Base-by-base conservation (phyloP, 257 asterid species). In the Solanum raphanifolium region DNA sequence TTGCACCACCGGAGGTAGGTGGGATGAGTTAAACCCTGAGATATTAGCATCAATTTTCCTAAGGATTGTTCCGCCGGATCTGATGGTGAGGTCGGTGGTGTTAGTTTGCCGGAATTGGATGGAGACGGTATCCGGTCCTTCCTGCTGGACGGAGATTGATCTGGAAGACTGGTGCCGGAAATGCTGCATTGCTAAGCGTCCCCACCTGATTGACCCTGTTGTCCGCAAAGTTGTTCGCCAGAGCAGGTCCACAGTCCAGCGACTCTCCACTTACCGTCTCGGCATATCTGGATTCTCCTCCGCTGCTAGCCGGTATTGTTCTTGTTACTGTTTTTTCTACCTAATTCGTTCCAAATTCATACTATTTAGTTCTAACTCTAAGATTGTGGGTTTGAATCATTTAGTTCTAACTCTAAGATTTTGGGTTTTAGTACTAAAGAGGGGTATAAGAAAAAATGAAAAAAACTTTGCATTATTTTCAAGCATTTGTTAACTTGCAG, bases 141-240 rank as follows among this genome's bases (percentile, higher is more conserved):
- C 87, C 81, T 89, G 86, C n/a, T 89, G 91, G 91, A 46, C 6
- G 48, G 84, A 83, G 25, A 89, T 89, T 39, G 83, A 89, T 79
- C 72, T 88, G 69, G 90, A 84, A 29, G 6, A 34, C 29, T 84
- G 90, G 90, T 84, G 88, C 84, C 88, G 87, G 83, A 35, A n/a
- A 38, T 83, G 69, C 72, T 86, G 87, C 72, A 43, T 10, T 9
- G 34, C 78, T 35, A 12, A 62, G 4, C 41, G 60, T n/a, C 16
- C 84, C 21, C 60, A 60, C 41, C 35, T 31, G 18, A 88, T 88
- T 60, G 90, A 88, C 31, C 72, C 88, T 27, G 72, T 43, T 1
- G 86, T 88, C 23, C 43, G 86, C 23, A 88, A 88, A 84, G 60
- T 85, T 52, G 88, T 88, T n/a, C 39, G 90, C 3, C 88, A 35